Conservation (phyloP, 1,284 basidiomycete species). For the Fomes fomentarius region DNA sequence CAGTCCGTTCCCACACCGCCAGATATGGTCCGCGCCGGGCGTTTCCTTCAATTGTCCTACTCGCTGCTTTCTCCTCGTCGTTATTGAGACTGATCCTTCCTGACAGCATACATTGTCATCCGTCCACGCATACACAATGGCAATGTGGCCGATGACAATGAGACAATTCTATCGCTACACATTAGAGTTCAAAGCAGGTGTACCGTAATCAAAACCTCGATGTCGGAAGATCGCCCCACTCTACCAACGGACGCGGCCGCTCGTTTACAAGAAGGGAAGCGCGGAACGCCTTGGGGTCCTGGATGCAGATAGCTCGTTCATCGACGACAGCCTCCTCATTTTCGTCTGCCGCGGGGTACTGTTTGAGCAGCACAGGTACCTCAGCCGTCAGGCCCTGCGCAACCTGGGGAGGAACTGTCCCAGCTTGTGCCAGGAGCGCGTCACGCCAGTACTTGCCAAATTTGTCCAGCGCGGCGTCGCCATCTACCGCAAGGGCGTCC, state of each 20-base stretch:
- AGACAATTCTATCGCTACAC: constrained; percentile 9
- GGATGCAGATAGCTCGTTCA: constrained; percentile 61
- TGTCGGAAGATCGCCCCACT: constrained; percentile 71
- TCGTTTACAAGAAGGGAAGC: constrained; percentile 54
- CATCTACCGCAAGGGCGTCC: constrained; percentile 46
- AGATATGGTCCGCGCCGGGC: background rate
- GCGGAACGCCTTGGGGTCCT: constrained; percentile 78
- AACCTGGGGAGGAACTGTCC: constrained; percentile 38
- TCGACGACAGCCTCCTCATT: constrained; percentile 48
- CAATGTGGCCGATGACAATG: constrained; percentile 2
- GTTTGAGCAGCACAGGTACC: constrained; percentile 56
- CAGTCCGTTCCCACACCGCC: constrained; percentile 11
- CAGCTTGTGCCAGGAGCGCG: constrained; percentile 47
- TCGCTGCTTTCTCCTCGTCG: background rate
- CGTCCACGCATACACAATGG: background rate
- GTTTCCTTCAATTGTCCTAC: constrained; percentile 9
- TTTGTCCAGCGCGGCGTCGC: constrained; percentile 49
- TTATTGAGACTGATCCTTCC: background rate
- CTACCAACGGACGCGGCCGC: constrained; percentile 59
- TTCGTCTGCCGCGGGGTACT: constrained; percentile 55
- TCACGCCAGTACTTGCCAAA: constrained; percentile 62
- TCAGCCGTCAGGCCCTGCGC: constrained; percentile 52
- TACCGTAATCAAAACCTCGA: constrained; percentile 42
- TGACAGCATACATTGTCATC: background rate
- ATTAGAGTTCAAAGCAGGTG: constrained; percentile 2